A percentile compares a stretch with the other conserved stretches of the same genome.
Evolutionary conservation across 208 protist genomes (phyloP).

Genomic region (Wallacemonas rigidus): DNA sequence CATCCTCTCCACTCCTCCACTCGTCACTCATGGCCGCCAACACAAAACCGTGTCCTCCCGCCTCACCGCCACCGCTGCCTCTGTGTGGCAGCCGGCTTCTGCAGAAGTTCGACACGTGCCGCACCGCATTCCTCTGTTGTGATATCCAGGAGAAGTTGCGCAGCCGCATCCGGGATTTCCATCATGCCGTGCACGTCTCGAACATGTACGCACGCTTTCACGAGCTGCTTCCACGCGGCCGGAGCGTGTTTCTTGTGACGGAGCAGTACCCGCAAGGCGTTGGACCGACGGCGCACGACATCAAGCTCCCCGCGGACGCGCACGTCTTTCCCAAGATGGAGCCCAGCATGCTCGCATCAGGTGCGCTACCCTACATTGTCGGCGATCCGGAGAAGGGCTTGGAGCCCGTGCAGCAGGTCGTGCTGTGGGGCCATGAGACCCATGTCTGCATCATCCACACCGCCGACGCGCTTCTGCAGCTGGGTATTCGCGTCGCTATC

Average conservation of each 20-base stretch:
- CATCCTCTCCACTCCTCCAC: neutral
- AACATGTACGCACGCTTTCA: slow-evolving; percentile 46
- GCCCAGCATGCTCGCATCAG: slow-evolving; percentile 48
- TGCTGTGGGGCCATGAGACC: slow-evolving; percentile 77
- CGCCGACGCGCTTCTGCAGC: slow-evolving; percentile 51
- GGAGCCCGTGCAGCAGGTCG: slow-evolving; percentile 59
- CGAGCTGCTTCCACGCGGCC: slow-evolving; percentile 25
- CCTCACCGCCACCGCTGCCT: neutral
- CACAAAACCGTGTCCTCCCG: neutral
- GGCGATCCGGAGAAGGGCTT: slow-evolving; percentile 29
- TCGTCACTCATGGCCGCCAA: neutral
- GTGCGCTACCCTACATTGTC: slow-evolving; percentile 37
- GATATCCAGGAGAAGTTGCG: slow-evolving; percentile 60
- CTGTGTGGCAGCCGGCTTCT: slow-evolving; percentile 14
- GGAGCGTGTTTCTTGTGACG: slow-evolving; percentile 49
- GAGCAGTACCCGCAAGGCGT: slow-evolving; percentile 56
- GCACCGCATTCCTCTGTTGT: slow-evolving; percentile 72
- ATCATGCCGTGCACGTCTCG: slow-evolving; percentile 46
- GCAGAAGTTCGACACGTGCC: slow-evolving; percentile 31
- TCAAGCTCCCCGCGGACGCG: slow-evolving; percentile 39
- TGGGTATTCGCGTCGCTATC: slow-evolving; percentile 32
- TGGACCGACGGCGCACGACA: slow-evolving; percentile 31
- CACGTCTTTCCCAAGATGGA: slow-evolving; percentile 49
- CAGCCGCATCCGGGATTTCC: slow-evolving; percentile 38
- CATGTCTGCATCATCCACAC: slow-evolving; percentile 75